Evolutionary conservation across 1,139 yeast species (phyloP).

Genomic region (Protomyces arabidopsidicola): DNA sequence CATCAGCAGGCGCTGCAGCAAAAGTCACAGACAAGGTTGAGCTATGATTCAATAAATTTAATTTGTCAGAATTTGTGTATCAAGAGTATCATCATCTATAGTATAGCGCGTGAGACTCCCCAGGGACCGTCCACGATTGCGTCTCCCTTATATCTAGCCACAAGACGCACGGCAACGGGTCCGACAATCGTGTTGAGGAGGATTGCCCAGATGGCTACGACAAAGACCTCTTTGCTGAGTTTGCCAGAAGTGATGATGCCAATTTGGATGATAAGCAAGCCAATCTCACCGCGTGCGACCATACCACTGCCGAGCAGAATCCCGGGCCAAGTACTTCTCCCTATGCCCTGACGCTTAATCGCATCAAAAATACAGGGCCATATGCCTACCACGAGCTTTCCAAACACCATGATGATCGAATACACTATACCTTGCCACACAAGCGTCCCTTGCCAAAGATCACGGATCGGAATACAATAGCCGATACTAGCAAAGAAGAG

Average conservation of each 20-base stretch:
- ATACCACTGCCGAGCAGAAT: conserved; percentile 13
- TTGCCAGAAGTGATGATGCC: neutral
- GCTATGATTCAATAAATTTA: neutral
- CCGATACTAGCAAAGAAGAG: conserved; percentile 25
- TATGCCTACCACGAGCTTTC: conserved; percentile 12
- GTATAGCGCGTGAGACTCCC: neutral
- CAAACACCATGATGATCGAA: conserved; percentile 13
- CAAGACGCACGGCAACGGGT: conserved; percentile 20
- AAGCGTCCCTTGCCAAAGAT: conserved; percentile 9
- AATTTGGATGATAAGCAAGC: conserved; percentile 18
- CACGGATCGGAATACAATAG: conserved; percentile 17
- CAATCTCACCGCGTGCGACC: conserved; percentile 28
- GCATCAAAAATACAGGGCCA: conserved; percentile 4
- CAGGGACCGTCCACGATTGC: neutral
- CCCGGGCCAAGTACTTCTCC: conserved; percentile 9
- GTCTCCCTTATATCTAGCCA: conserved; percentile 1
- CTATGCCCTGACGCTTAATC: neutral
- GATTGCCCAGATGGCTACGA: conserved; percentile 24
- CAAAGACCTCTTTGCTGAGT: neutral
- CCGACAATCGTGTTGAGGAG: conserved; percentile 25
- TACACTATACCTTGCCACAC: conserved; percentile 25
- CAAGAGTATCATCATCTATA: neutral
- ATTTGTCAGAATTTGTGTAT: neutral
- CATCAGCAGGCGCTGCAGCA: neutral
- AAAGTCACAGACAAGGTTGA: neutral